Conservation (phyloP, 2,329 filamentous ascomycete species). For the Lizonia empirigonia region DNA sequence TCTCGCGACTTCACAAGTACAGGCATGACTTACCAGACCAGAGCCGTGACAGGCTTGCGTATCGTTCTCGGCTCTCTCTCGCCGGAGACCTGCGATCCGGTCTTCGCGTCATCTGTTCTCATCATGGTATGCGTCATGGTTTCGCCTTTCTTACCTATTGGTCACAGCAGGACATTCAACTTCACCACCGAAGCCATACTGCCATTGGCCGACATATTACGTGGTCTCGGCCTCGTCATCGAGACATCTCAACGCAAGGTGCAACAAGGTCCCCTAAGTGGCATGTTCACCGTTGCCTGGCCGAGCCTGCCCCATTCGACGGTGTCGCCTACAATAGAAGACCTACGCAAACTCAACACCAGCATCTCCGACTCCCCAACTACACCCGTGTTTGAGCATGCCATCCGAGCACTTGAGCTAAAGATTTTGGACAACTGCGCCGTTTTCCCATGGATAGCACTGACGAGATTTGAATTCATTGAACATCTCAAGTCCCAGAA, state of each 20-base stretch:
- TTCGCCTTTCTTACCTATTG: constrained; percentile 15
- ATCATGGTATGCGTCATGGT: constrained; percentile 22
- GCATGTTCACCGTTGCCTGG: constrained; percentile 12
- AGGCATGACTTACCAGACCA: constrained; percentile 16
- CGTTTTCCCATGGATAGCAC: constrained; percentile 11
- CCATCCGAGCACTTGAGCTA: constrained; percentile 10
- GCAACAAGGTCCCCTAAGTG: constrained; percentile 13
- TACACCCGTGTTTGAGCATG: constrained; percentile 9
- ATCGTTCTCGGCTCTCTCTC: constrained; percentile 8
- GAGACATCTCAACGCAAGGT: constrained; percentile 13
- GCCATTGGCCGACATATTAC: constrained; percentile 16
- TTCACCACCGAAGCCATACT: constrained; percentile 15
- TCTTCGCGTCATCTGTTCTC: constrained; percentile 16
- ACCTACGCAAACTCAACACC: constrained; percentile 5
- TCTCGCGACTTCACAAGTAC: constrained; percentile 10
- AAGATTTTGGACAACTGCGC: constrained; percentile 2
- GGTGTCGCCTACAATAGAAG: constrained; percentile 6
- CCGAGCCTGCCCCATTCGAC: constrained; percentile 7
- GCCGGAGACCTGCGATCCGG: constrained; percentile 13
- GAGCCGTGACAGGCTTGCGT: constrained; percentile 12
- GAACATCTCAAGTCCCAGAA: constrained; percentile 13
- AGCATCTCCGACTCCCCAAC: neutral
- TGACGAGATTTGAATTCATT: constrained; percentile 12
- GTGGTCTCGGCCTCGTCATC: constrained; percentile 14
- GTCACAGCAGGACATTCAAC: constrained; percentile 1